Conservation (phyloP, 352 stramenopile species). For the Phytopythium delawarense region DNA sequence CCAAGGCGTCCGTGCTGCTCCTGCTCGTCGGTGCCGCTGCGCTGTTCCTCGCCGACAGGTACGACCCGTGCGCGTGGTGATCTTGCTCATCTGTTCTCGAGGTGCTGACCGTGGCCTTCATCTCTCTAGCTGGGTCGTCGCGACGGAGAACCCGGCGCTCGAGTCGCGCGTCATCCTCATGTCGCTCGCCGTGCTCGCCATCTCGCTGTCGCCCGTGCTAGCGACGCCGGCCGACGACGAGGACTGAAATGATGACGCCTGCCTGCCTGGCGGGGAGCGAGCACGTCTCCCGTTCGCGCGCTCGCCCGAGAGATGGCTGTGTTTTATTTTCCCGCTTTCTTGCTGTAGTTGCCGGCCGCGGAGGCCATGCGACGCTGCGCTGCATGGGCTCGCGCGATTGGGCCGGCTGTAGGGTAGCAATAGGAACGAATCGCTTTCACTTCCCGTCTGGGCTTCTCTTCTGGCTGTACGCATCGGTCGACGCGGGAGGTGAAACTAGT, state of each 20-base stretch:
- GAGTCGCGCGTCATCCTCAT: slow-evolving; percentile 72
- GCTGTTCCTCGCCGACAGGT: slow-evolving; percentile 77
- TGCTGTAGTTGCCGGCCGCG: slow-evolving; percentile 17
- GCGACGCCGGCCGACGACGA: slow-evolving; percentile 45
- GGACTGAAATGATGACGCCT: slow-evolving; percentile 25
- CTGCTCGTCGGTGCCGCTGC: slow-evolving; percentile 31
- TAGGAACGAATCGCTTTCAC: slow-evolving; percentile 10
- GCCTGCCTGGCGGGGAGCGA: not conserved
- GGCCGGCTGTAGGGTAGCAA: slow-evolving; percentile 5
- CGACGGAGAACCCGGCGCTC: slow-evolving; percentile 45
- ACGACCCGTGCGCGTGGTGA: not conserved
- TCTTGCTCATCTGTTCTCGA: not conserved
- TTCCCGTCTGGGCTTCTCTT: slow-evolving; percentile 20
- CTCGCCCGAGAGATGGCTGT: not conserved
- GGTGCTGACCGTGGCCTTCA: slow-evolving; percentile 2
- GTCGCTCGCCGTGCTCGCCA: slow-evolving; percentile 58
- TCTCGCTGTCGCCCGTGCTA: slow-evolving; percentile 61
- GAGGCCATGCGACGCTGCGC: not conserved
- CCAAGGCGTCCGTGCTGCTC: slow-evolving; percentile 49
- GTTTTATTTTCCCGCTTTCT: slow-evolving; percentile 9
- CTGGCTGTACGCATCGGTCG: not conserved
- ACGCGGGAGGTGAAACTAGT: not conserved
- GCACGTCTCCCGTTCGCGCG: not conserved
- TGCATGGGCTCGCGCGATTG: not conserved
- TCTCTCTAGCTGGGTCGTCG: slow-evolving; percentile 38